Base-by-base conservation (phyloP, 2,329 filamentous ascomycete genomes). In the Didymella pinodella region DNA sequence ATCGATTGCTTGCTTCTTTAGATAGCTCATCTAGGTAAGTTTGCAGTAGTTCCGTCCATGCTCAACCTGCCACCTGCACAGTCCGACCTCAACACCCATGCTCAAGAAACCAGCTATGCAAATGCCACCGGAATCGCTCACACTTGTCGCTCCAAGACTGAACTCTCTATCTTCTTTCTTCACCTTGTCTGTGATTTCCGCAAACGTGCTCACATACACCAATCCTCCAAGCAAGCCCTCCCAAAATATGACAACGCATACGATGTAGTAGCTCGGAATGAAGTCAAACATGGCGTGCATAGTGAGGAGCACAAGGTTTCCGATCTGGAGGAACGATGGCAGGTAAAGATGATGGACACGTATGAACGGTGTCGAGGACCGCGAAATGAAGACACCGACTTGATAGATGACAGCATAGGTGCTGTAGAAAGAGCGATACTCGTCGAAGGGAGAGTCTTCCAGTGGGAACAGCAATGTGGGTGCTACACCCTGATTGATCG, bases 351-450 rank as follows among this genome's bases (percentile, higher is more conserved):
- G 82, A 67, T 90, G 90, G 41, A 98, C 85, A 28, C 93, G 89
- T 66, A 96, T 75, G 75, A 97, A 96, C 0, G 94, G 92, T 0
- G 92, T 93, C 0, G 92, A 96, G 0, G 93, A 96, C 16, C 95
- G 89, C 0, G 94, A 97, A 67, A 98, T 86, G 79, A 98, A 98
- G 63, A 98, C 95, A 54, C 95, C 95, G 2, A 93, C 82, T 80
- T 99, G 94, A 77, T 99, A 98, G 61, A 98, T 89, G 57, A 96
- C 93, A 64, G 90, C 90, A 77, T 99, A 99, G 62, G 94, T 92
- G 0, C 94, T 93, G 71, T 99, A 99, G 76, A 97, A 98, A 31
- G 89, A 90, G 40, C 94, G 89, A 74, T 88, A 95, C 66, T 92
- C 86, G 31, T 81, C 79, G 75, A 98, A 98, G 0, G 95, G 95